Evolutionary conservation across 352 stramenopile species (phyloP).

Genomic region (Globisporangium nagaii): DNA sequence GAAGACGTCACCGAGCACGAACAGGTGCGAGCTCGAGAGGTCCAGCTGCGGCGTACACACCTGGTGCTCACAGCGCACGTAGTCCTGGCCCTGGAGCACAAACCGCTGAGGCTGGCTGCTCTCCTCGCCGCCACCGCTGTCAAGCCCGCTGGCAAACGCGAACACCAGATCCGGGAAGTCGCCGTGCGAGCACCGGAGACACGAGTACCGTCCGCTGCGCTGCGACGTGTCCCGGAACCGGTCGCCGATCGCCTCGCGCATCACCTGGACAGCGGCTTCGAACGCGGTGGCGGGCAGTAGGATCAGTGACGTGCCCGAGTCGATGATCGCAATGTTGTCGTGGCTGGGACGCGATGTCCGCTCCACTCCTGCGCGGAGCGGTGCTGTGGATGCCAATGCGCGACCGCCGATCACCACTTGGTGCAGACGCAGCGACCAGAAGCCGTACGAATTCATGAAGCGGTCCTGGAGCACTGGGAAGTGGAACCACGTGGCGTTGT

Average conservation of each 20-base stretch:
- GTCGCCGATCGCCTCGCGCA: conserved; percentile 12
- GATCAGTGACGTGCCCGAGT: conserved; percentile 34
- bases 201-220: conserved; percentile 12
- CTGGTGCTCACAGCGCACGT: conserved; percentile 25
- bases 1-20: conserved; percentile 33
- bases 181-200: conserved; percentile 19
- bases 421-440: conserved; percentile 20
- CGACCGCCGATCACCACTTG: conserved; percentile 1
- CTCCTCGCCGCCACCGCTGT: background rate
- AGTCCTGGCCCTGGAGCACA: conserved; percentile 28
- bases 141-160: conserved; percentile 11
- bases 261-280: conserved; percentile 10
- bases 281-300: conserved; percentile 18
- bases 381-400: no score
- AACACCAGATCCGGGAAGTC: conserved; percentile 28
- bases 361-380: no score
- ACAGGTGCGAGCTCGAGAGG: conserved; percentile 12
- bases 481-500: conserved; percentile 18
- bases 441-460: conserved; percentile 12
- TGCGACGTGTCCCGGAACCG: conserved; percentile 10
- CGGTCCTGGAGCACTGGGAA: conserved; percentile 17
- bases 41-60: conserved; percentile 29
- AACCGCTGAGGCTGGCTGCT: conserved; percentile 9
- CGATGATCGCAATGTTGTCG: conserved; percentile 18
- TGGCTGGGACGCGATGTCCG: background rate